Base-by-base conservation (phyloP, 2,329 filamentous ascomycete species). In the Curvularia hawaiiensis region DNA sequence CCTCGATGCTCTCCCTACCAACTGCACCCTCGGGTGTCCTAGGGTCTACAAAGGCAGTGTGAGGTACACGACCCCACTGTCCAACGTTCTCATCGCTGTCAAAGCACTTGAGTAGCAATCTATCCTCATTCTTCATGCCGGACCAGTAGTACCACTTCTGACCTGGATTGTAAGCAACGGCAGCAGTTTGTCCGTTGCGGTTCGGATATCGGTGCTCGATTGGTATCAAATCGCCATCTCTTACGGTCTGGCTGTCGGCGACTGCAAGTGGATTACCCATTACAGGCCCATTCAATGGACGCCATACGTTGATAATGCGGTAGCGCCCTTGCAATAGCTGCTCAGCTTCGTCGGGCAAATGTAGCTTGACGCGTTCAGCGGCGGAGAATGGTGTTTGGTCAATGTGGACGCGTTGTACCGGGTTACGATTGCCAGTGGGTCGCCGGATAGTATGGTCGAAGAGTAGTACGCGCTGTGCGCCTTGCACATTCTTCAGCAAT, bases 371-470 rank as follows among this genome's bases (percentile, higher is more conserved):
- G 47, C 92, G 89, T 72, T 85, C 81, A 10, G 78, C 82, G 0
- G 90, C 87, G 0, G 90, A 88, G 16, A 75, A 75, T 7, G 84
- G 77, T 0, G 91, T 95, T 77, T 97, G 92, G 74, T 97, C 92
- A 61, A 96, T 90, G 76, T 97, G 92, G 0, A 90, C 90, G 40
- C 84, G 77, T 12, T 81, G 85, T 0, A 96, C 91, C 2, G 92
- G 91, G 1, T 79, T 80, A 47, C 92, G 85, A n/a, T 76, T 75
- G 0, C 89, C 84, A 52, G 79, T 76, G 0, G 86, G 83, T 41
- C 90, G 85, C n/a, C 92, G 89, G 74, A 96, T 86, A 8, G 92
- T 96, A 79, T 97, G 90, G 80, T 96, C 92, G 78, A 96, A 97
- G 71, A 96, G 79, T 65, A 91, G 80, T 30, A 96, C 80, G 4